A percentile compares a stretch with the other conserved stretches of the same genome.
Evolutionary conservation across 2,329 filamentous ascomycete genomes (phyloP).

Genomic region (Claviceps arundinis): DNA sequence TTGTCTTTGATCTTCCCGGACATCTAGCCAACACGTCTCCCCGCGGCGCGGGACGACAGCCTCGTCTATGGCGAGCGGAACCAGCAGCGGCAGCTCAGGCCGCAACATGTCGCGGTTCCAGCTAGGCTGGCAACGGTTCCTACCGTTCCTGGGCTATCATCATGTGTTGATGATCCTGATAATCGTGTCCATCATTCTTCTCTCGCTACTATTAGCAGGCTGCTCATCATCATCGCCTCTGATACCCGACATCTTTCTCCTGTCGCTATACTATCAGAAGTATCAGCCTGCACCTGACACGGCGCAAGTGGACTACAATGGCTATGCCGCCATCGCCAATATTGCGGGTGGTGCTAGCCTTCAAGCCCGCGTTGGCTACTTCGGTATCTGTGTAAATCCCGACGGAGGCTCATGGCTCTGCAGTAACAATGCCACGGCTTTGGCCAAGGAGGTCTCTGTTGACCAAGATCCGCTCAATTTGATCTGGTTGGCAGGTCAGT

Average conservation of each 20-base stretch:
- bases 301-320: constrained; percentile 80
- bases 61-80: constrained; percentile 9
- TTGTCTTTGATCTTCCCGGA: neutral
- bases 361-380: constrained; percentile 90
- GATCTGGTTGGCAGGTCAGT: constrained; percentile 92
- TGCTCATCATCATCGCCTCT: constrained; percentile 93
- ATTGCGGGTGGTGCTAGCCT: constrained; percentile 76
- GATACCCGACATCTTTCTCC: constrained; percentile 91
- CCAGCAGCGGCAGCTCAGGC: constrained; percentile 11
- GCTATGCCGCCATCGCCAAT: constrained; percentile 73
- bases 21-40: neutral
- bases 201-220: constrained; percentile 83
- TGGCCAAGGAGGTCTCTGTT: constrained; percentile 77
- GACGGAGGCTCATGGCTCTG: constrained; percentile 87
- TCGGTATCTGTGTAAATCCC: constrained; percentile 90
- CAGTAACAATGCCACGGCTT: constrained; percentile 89
- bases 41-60: no score
- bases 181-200: constrained; percentile 79
- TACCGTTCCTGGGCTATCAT: constrained; percentile 59
- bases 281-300: constrained; percentile 75
- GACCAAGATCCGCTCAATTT: constrained; percentile 94
- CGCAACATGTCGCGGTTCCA: constrained; percentile 25
- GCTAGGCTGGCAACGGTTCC: constrained; percentile 45
- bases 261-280: constrained; percentile 90
- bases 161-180: constrained; percentile 97